Conservation (phyloP, 2,329 filamentous ascomycete species). For the Beauveria medogensis region DNA sequence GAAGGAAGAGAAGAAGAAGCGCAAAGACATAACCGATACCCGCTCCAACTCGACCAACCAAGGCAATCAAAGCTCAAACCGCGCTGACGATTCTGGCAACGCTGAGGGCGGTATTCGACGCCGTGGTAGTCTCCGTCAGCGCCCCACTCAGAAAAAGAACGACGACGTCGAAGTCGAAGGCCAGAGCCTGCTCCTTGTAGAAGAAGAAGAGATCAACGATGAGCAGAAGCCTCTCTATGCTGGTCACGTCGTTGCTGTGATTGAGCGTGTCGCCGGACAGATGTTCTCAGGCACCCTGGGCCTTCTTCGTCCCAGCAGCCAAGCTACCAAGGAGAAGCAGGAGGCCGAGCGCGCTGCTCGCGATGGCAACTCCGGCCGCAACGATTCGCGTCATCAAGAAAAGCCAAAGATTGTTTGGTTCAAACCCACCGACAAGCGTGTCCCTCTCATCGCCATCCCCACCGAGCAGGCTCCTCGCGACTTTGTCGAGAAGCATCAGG, state of each 20-base stretch:
- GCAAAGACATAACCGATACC: slow-evolving; percentile 95
- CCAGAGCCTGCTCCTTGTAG: slow-evolving; percentile 89
- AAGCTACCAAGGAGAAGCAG: slow-evolving; percentile 98
- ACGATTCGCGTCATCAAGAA: slow-evolving; percentile 75
- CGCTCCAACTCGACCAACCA: slow-evolving; percentile 69
- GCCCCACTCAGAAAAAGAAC: slow-evolving; percentile 99
- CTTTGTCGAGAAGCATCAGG: slow-evolving; percentile 97
- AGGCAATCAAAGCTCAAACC: slow-evolving; percentile 54
- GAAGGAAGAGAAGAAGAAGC: slow-evolving; percentile 99
- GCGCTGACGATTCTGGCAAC: slow-evolving; percentile 53
- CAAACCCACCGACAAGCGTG: slow-evolving; percentile 98
- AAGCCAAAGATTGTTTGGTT: slow-evolving; percentile 99
- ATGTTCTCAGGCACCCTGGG: slow-evolving; percentile 98
- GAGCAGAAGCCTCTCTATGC: slow-evolving; percentile 97
- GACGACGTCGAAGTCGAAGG: slow-evolving; percentile 98
- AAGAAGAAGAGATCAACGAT: slow-evolving; percentile 98
- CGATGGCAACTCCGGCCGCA: slow-evolving; percentile 64
- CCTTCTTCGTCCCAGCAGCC: slow-evolving; percentile 88
- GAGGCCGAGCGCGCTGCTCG: slow-evolving; percentile 90
- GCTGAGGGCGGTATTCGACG: slow-evolving; percentile 81
- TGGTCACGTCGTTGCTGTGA: slow-evolving; percentile 92
- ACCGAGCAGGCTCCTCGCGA: slow-evolving; percentile 96
- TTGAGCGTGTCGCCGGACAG: slow-evolving; percentile 93
- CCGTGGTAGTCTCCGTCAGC: slow-evolving; percentile 89
- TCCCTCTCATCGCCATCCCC: slow-evolving; percentile 94